A percentile compares a stretch with the other conserved stretches of the same genome.
These are phyloP conservation scores for Iris macrosiphon DNA, from an alignment of 106 monocot species.

Conservation along the genomic window DNA sequence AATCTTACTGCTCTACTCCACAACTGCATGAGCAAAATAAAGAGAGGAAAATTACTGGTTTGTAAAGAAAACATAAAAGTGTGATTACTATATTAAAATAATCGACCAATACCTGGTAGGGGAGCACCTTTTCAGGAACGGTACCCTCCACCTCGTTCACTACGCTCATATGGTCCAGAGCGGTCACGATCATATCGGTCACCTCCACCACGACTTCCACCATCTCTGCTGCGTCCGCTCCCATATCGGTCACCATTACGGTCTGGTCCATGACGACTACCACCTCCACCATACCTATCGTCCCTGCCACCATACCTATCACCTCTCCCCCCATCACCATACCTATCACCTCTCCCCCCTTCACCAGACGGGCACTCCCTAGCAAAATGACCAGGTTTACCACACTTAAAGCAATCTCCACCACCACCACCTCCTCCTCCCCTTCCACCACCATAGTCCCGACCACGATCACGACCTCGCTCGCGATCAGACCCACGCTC, in stretches of 20 bases:
- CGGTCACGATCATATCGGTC: slow-evolving; percentile 67
- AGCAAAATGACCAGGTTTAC: slow-evolving; percentile 92
- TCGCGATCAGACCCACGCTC: slow-evolving; percentile 47
- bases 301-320: slow-evolving; percentile 13
- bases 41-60: no score
- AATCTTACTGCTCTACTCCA: no score
- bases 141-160: slow-evolving; percentile 32
- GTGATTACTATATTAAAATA: no score
- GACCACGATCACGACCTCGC: slow-evolving; percentile 22
- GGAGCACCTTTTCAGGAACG: slow-evolving; percentile 19
- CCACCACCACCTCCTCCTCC: slow-evolving; percentile 21
- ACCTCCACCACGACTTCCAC: slow-evolving; percentile 40
- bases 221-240: slow-evolving; percentile 35
- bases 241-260: slow-evolving; percentile 44
- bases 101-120: slow-evolving; percentile 10
- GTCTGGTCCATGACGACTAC: slow-evolving; percentile 45
- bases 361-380: slow-evolving; percentile 85
- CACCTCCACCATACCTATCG: slow-evolving; percentile 51
- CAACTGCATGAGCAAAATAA: no score
- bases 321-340: slow-evolving; percentile 65
- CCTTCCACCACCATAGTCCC: slow-evolving; percentile 30
- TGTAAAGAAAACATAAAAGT: no score
- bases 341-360: slow-evolving; percentile 68
- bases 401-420: slow-evolving; percentile 85
- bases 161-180: slow-evolving; percentile 83